A percentile compares a stretch with the other conserved stretches of the same genome.
These are phyloP conservation scores for Pythium inflatum DNA, from an alignment of 352 stramenopile species.

Conservation along the genomic window DNA sequence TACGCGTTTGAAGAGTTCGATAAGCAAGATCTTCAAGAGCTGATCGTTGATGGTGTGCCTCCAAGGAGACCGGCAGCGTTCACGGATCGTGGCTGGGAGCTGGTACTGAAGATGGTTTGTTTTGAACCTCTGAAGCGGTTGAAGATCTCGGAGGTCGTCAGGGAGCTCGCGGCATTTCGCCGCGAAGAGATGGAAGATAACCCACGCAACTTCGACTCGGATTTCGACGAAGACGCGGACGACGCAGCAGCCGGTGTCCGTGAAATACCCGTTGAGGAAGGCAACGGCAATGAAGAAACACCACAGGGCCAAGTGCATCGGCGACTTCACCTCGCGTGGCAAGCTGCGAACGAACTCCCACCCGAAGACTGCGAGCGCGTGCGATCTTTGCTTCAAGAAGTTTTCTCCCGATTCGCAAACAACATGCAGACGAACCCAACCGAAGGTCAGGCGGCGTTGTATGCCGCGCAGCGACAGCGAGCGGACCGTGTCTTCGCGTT, in stretches of 20 bases:
- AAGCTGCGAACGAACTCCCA: not conserved
- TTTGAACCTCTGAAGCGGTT: not conserved
- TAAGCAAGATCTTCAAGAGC: not conserved
- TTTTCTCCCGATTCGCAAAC: not conserved
- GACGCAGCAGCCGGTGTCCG: not conserved
- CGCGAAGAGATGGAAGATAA: constrained; percentile 3
- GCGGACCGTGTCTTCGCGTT: constrained; percentile 1
- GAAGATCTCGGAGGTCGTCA: constrained; percentile 14
- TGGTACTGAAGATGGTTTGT: constrained; percentile 11
- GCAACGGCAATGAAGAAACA: not conserved
- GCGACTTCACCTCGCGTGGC: not conserved
- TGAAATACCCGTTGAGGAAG: not conserved
- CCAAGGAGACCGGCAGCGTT: not conserved
- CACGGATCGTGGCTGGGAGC: not conserved
- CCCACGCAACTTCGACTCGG: no score
- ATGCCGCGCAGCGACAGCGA: not conserved
- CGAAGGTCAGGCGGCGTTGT: not conserved
- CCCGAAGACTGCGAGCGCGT: not conserved
- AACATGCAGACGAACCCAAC: not conserved
- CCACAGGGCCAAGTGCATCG: not conserved
- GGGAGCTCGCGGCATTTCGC: constrained; percentile 2
- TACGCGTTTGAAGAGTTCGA: not conserved
- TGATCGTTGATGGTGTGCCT: not conserved
- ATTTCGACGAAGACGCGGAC: not conserved
- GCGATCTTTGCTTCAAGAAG: not conserved